Conservation (phyloP, 73 alveolate genomes). For the Stentor coeruleus region DNA sequence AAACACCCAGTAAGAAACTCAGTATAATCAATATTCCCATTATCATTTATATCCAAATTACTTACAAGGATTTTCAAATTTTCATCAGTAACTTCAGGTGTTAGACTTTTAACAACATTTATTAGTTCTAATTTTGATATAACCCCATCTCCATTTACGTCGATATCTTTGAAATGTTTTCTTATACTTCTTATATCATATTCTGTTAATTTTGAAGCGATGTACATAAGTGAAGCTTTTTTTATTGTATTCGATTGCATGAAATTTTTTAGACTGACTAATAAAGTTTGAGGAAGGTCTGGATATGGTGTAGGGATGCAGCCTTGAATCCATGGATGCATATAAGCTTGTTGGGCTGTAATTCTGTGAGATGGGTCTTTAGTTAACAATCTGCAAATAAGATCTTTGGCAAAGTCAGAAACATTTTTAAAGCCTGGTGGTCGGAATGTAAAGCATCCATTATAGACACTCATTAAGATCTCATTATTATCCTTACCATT, state of each 20-base stretch:
- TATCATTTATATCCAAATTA: conserved; percentile 53
- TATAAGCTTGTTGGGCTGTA: conserved; percentile 22
- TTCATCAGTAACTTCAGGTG: background rate
- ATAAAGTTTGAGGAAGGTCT: background rate
- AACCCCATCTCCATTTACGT: conserved; percentile 25
- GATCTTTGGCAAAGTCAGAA: conserved; percentile 11
- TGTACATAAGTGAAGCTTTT: conserved; percentile 8
- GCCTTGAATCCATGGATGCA: conserved; percentile 21
- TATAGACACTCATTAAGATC: background rate
- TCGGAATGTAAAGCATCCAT: background rate
- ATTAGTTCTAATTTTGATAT: conserved; percentile 7
- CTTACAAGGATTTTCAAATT: background rate
- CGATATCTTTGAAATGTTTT: background rate
- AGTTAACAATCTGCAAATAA: background rate
- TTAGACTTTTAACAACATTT: background rate
- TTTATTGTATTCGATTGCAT: background rate
- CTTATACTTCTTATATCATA: conserved; percentile 1
- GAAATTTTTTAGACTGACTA: background rate
- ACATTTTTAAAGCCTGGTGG: background rate
- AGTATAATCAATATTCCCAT: conserved; percentile 68
- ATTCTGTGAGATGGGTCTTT: conserved; percentile 5
- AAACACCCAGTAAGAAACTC: conserved; percentile 71
- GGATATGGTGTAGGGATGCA: background rate
- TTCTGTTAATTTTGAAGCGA: conserved; percentile 25
- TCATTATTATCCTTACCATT: conserved; percentile 19